A percentile compares a stretch with the other conserved stretches of the same genome.
Evolutionary conservation across 2,329 filamentous ascomycete species (phyloP).

Genomic region (Dactylellina drechsleri): DNA sequence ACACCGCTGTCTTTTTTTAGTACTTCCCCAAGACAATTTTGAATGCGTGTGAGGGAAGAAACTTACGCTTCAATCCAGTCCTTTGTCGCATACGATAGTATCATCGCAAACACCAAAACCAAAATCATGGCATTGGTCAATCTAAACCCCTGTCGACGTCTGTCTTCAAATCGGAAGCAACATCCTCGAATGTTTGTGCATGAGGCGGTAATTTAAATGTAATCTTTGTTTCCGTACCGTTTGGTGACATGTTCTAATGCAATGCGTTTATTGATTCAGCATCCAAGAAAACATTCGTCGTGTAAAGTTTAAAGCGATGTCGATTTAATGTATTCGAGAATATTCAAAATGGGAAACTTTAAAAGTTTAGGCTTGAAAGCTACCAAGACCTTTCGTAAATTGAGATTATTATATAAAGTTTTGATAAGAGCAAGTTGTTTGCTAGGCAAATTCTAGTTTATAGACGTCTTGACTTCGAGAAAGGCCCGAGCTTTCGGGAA

Average conservation of each 20-base stretch:
- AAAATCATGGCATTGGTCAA: conserved; percentile 55
- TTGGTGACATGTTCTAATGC: conserved; percentile 39
- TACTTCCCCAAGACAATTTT: neutral
- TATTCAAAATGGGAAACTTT: too few species aligned
- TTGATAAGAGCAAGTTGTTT: conserved; percentile 42
- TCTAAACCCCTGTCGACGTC: conserved; percentile 71
- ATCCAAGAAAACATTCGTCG: conserved; percentile 44
- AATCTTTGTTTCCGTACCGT: conserved; percentile 31
- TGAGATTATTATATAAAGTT: too few species aligned
- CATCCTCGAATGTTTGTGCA: conserved; percentile 70
- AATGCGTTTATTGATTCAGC: neutral
- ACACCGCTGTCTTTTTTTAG: conserved; percentile 62
- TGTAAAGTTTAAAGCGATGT: conserved; percentile 5
- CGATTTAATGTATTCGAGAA: too few species aligned
- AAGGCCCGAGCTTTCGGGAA: too few species aligned
- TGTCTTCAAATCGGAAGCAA: conserved; percentile 71
- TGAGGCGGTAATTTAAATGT: conserved; percentile 60
- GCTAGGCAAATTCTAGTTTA: conserved; percentile 18
- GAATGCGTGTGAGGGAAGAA: neutral
- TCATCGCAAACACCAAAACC: conserved; percentile 69
- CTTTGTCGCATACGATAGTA: conserved; percentile 68
- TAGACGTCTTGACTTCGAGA: too few species aligned
- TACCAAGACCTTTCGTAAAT: too few species aligned
- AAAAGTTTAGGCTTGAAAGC: too few species aligned
- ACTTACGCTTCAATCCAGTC: conserved; percentile 69